phyloP scores from a whole-genome alignment of 2,329 filamentous ascomycete species.

The Blumeria graminis region DNA sequence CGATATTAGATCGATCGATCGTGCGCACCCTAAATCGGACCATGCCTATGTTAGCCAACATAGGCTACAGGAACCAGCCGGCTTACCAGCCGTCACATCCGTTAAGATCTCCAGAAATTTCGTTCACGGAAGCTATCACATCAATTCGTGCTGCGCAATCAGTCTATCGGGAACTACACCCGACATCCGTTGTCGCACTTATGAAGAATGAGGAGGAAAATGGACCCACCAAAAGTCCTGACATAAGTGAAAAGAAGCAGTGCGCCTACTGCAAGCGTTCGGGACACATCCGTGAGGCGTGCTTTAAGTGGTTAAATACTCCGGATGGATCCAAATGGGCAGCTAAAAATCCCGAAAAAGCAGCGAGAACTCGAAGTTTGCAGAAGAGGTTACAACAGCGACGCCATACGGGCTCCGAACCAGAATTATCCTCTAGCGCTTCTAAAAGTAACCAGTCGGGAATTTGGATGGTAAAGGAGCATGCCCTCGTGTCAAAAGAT shows the following conservation, averaged over 20 bases:
- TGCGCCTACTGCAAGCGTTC: neutral
- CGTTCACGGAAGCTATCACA: neutral
- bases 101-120: neutral
- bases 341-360: neutral
- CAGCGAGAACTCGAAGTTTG: neutral
- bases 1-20: no score
- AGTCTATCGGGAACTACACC: neutral
- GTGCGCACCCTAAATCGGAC: no score
- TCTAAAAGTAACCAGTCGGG: neutral
- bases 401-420: neutral
- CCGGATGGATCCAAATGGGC: neutral
- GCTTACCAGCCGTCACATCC: no score
- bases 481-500: neutral
- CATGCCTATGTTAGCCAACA: no score
- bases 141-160: neutral
- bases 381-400: neutral
- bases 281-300: neutral
- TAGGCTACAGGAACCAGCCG: no score
- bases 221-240: no score
- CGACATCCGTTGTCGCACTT: neutral
- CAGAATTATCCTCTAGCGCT: neutral
- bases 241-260: no score
- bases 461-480: neutral
- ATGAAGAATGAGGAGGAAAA: neutral
- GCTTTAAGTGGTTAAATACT: neutral